Conservation (phyloP, 306 rosid genomes). For the Luffa acutangula region DNA sequence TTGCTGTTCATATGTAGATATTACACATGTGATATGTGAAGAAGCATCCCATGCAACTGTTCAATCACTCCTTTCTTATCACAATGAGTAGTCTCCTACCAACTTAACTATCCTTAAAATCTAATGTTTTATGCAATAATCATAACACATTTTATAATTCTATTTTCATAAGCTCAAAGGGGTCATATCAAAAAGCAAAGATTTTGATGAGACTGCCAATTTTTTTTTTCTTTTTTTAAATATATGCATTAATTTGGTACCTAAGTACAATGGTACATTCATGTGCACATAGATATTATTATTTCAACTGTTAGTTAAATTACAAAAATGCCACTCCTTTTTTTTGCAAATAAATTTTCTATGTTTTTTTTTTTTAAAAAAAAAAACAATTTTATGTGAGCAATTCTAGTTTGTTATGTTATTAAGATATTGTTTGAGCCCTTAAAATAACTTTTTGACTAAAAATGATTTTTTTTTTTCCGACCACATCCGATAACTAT, state of each 20-base stretch:
- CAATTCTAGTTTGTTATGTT: too few relatives aligned
- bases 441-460: too few relatives aligned
- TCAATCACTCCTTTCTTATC: background rate
- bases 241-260: background rate
- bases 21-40: slow-evolving; percentile 1
- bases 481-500: too few relatives aligned
- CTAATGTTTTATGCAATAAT: background rate
- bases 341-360: too few relatives aligned
- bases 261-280: background rate
- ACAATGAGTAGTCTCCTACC: slow-evolving; percentile 7
- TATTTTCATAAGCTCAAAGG: background rate
- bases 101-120: background rate
- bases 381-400: too few relatives aligned
- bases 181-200: slow-evolving; percentile 1
- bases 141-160: background rate
- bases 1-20: background rate
- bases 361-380: too few relatives aligned
- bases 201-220: background rate
- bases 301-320: background rate
- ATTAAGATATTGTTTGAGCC: too few relatives aligned
- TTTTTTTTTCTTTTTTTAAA: background rate
- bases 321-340: background rate
- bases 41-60: background rate
- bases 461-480: too few relatives aligned
- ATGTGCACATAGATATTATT: background rate